Percentiles rank a stretch among this genome's conserved stretches.
Evolutionary conservation across 1,284 basidiomycete species (phyloP).

Genomic region (Sanghuangporus weigelae): DNA sequence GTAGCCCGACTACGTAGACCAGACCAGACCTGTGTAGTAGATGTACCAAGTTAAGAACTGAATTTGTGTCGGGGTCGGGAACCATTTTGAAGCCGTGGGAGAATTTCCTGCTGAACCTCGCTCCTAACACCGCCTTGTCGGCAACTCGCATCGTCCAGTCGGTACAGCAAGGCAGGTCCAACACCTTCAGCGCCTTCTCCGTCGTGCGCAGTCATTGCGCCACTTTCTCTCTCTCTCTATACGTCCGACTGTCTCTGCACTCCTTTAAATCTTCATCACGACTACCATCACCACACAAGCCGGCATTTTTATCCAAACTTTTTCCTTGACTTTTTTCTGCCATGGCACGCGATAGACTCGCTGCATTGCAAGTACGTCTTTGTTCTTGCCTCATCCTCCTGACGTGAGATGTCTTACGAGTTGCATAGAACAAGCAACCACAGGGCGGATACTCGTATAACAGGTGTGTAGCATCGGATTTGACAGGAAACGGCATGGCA

Average conservation of each 20-base stretch:
- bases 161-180: background rate
- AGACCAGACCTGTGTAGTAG: background rate
- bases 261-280: conserved; percentile 16
- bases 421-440: background rate
- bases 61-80: background rate
- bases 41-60: background rate
- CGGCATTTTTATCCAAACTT: conserved; percentile 10
- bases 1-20: too few species aligned
- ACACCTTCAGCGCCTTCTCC: background rate
- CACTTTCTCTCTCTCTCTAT: background rate
- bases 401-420: background rate
- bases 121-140: background rate
- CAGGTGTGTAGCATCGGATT: conserved; percentile 1
- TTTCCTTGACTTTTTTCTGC: conserved; percentile 24
- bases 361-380: conserved; percentile 62
- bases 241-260: conserved; percentile 13
- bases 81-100: conserved; percentile 14
- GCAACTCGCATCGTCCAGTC: background rate
- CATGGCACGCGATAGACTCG: conserved; percentile 73
- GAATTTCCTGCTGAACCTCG: background rate
- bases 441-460: conserved; percentile 12
- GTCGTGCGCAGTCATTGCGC: background rate
- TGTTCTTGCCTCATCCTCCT: background rate
- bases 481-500: background rate
- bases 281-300: conserved; percentile 17